Percentiles rank a stretch among this genome's conserved stretches.
Evolutionary conservation across 2,329 filamentous ascomycete species (phyloP).

Genomic region (Arthrobotrys sphaeroides): DNA sequence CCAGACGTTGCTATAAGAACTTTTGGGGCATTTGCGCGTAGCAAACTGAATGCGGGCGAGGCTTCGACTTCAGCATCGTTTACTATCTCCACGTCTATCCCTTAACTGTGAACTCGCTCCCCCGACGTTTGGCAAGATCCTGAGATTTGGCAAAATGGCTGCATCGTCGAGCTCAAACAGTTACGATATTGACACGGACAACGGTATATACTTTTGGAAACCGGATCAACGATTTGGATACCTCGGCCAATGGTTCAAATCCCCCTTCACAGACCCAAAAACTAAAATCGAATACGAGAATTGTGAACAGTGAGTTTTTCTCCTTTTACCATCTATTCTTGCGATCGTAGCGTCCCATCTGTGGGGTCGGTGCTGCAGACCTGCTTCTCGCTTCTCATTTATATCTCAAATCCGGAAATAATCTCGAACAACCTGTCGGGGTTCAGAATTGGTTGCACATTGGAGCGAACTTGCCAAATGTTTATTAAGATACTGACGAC

Average conservation of each 20-base stretch:
- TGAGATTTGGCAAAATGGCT: constrained; percentile 30
- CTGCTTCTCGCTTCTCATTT: constrained; percentile 35
- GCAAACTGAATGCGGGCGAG: too few species aligned
- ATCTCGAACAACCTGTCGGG: constrained; percentile 20
- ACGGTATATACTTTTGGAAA: constrained; percentile 64
- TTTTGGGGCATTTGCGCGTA: too few species aligned
- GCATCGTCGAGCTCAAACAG: constrained; percentile 47
- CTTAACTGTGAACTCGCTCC: neutral
- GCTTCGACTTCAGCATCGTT: neutral
- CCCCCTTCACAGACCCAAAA: constrained; percentile 64
- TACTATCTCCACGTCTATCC: constrained; percentile 13
- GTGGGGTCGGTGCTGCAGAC: constrained; percentile 5
- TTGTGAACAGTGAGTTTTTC: constrained; percentile 65
- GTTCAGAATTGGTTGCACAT: neutral
- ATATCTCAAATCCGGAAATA: constrained; percentile 49
- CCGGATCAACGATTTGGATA: constrained; percentile 66
- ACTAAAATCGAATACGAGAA: constrained; percentile 63
- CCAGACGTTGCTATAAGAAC: too few species aligned
- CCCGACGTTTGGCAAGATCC: neutral
- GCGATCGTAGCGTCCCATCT: neutral
- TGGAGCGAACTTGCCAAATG: constrained; percentile 9
- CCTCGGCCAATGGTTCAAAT: constrained; percentile 72
- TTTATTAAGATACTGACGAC: neutral
- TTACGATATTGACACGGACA: constrained; percentile 32
- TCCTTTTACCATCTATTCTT: constrained; percentile 11